phyloP scores from a whole-genome alignment of 1,139 yeast species.

The Torulaspora globosa region DNA sequence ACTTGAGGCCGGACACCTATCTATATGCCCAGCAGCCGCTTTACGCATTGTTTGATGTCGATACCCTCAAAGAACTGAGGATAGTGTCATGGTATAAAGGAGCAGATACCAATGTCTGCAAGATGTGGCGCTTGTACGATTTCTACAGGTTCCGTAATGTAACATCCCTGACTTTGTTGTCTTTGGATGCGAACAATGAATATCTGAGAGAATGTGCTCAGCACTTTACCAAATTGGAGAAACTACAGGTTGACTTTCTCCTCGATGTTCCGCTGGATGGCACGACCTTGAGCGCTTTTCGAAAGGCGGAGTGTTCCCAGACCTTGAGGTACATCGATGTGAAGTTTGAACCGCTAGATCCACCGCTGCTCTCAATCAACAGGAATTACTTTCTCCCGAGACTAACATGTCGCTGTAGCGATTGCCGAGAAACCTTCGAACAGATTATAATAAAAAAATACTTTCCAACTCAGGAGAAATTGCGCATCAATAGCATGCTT shows the following conservation, averaged over 20 bases:
- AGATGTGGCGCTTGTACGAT: conserved; percentile 25
- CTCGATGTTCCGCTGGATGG: conserved; percentile 22
- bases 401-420: conserved; percentile 28
- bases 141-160: conserved; percentile 23
- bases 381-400: conserved; percentile 25
- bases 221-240: conserved; percentile 18
- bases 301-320: conserved; percentile 18
- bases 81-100: conserved; percentile 33
- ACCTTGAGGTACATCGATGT: conserved; percentile 28
- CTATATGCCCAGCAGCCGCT: conserved; percentile 18
- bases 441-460: conserved; percentile 25
- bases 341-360: conserved; percentile 23
- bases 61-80: conserved; percentile 23
- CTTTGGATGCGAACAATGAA: conserved; percentile 23
- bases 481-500: conserved; percentile 19
- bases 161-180: conserved; percentile 23
- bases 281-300: conserved; percentile 17
- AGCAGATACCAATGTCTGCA: conserved; percentile 21
- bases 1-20: conserved; percentile 31
- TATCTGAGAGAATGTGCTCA: conserved; percentile 21
- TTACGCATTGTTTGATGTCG: conserved; percentile 27
- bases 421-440: conserved; percentile 24
- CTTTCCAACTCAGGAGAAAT: conserved; percentile 25
- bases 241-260: conserved; percentile 30
- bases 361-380: conserved; percentile 22